phyloP scores from a whole-genome alignment of 2,329 filamentous ascomycete genomes.

The Lithohypha guttulata region DNA sequence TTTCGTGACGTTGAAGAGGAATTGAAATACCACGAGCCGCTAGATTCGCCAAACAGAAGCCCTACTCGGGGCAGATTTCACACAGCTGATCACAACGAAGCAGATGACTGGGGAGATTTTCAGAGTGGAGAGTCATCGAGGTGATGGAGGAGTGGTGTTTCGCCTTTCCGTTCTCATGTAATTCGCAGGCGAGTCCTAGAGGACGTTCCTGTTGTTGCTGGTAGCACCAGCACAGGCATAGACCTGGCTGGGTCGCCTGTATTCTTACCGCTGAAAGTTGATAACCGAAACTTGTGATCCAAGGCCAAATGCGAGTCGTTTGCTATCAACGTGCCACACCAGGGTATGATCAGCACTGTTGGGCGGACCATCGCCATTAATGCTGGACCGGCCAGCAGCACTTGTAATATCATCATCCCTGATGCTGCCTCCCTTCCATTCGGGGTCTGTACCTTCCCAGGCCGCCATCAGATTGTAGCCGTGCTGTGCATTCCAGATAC shows the following conservation, averaged over 20 bases:
- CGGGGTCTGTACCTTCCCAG: conserved; percentile 24
- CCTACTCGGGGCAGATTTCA: conserved; percentile 2
- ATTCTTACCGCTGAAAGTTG: conserved; percentile 20
- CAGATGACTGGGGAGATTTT: conserved; percentile 22
- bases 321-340: conserved; percentile 45
- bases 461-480: conserved; percentile 33
- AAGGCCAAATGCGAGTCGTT: conserved; percentile 41
- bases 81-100: neutral
- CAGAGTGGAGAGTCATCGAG: conserved; percentile 17
- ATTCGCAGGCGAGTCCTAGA: too few species aligned
- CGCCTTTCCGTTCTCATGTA: neutral
- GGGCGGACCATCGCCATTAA: conserved; percentile 26
- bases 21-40: conserved; percentile 16
- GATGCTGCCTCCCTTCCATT: conserved; percentile 16
- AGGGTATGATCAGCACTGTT: conserved; percentile 30
- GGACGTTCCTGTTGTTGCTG: too few species aligned
- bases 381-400: conserved; percentile 25
- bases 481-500: conserved; percentile 39
- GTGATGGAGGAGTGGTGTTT: too few species aligned
- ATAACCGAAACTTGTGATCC: conserved; percentile 31
- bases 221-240: too few species aligned
- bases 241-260: too few species aligned
- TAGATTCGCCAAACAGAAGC: neutral
- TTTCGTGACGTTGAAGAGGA: conserved; percentile 35
- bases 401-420: conserved; percentile 26